Conservation (phyloP, 2,329 filamentous ascomycete species). For the Canariomyces notabilis region DNA sequence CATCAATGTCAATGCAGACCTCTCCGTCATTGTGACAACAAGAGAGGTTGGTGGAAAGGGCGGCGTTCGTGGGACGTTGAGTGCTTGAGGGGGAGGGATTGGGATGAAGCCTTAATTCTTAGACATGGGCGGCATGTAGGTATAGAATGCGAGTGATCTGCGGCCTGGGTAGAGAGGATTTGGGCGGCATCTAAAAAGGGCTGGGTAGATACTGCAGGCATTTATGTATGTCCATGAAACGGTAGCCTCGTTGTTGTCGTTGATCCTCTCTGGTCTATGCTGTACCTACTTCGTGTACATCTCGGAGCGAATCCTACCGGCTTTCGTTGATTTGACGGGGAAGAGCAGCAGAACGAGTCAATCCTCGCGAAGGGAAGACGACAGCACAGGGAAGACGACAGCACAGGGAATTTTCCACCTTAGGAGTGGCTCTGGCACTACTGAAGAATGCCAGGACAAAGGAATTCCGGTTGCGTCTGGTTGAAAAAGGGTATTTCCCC, state of each 20-base stretch:
- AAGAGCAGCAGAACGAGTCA: not conserved
- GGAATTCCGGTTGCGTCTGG: too few relatives aligned
- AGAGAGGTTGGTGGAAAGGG: conserved; percentile 85
- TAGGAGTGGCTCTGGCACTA: too few relatives aligned
- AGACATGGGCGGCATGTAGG: not conserved
- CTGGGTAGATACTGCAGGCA: not conserved
- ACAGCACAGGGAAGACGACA: too few relatives aligned
- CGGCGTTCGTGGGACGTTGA: conserved; percentile 63
- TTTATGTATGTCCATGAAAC: not conserved
- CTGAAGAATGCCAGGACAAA: too few relatives aligned
- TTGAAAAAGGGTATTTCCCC: too few relatives aligned
- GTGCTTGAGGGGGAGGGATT: conserved; percentile 15
- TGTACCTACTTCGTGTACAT: not conserved
- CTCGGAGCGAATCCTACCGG: not conserved
- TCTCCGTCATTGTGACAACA: conserved; percentile 73
- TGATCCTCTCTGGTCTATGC: not conserved
- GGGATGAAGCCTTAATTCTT: not conserved
- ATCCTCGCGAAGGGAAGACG: too few relatives aligned
- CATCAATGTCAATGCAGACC: conserved; percentile 77
- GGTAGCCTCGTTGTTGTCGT: not conserved
- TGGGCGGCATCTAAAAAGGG: not conserved
- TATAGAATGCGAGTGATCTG: conserved; percentile 2
- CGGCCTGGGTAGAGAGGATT: conserved; percentile 1
- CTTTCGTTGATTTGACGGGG: not conserved
- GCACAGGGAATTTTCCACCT: too few relatives aligned